Evolutionary conservation across 2,329 filamentous ascomycete genomes (phyloP), one percentile per base, ranked within the genome.

Genomic region (Fusarium sp.): DNA sequence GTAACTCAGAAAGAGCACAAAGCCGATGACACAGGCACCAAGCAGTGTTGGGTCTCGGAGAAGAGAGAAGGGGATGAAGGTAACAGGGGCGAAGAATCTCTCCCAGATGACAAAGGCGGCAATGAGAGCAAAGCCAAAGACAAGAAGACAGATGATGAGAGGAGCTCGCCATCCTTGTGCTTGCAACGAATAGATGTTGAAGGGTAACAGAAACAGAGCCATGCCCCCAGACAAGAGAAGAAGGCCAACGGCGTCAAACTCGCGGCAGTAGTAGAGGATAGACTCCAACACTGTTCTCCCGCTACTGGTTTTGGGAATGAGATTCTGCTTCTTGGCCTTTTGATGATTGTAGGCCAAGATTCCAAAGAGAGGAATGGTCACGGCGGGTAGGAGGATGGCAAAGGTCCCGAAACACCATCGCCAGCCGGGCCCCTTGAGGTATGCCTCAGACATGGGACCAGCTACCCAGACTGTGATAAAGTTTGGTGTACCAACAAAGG

Each of bases 401-500:
- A 89, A 91, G 62, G 85, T 85, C 22, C 89, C 89, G 72, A 89
- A 90, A 9, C 71, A 78, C 80, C 80, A 81, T 17, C 78, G 73
- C 79, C 78, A 81, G n/a, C 69, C 74, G 5, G 67, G 73, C 5
- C 66, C 60, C 5, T 75, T 68, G 9, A 79, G 72, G 56, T 80
- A 78, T 2, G 71, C 69, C 40, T 74, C 55, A 6, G 80, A 75
- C n/a, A 77, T 75, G 10, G 73, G 72, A 10, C 77, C 75, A 16
- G 79, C 78, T 51, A 85, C 82, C 60, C 79, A 80, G 6, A 77
- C 64, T 4, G 72, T 64, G 17, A 89, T 86, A n/a, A 94, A 87
- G 76, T 91, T 92, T 1, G 92, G 92, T 1, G 92, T 89, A 1
- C 10, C 87, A 12, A 89, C 87, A 65, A 92, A 86, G 5, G 90